These are phyloP conservation scores for Suillus variegatus DNA, from an alignment of 768 basidiomycete species.

Conservation along the genomic window DNA sequence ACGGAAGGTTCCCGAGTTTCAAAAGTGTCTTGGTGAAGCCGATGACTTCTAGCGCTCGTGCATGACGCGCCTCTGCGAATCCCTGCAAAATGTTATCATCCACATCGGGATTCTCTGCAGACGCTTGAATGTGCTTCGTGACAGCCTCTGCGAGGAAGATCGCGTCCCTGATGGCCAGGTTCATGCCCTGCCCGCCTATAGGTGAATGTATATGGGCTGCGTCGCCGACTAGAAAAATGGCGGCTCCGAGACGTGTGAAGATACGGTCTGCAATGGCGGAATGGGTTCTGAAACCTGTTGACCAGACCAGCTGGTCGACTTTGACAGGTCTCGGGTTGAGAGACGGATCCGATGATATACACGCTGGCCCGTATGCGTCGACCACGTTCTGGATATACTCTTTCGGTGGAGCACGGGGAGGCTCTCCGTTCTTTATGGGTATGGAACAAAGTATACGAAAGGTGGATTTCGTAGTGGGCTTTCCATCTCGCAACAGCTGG, in stretches of 20 bases:
- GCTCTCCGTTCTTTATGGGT: constrained; percentile 16
- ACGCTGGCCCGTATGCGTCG: constrained; percentile 1
- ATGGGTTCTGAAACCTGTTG: constrained; percentile 43
- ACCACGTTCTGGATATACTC: constrained; percentile 6
- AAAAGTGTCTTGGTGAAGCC: constrained; percentile 38
- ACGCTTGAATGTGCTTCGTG: constrained; percentile 32
- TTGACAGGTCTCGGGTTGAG: constrained; percentile 26
- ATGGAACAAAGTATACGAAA: constrained; percentile 41
- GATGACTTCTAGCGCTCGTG: constrained; percentile 33
- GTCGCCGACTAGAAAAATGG: constrained; percentile 33
- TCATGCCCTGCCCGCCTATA: constrained; percentile 59
- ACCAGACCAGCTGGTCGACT: constrained; percentile 39
- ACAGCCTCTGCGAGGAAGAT: constrained; percentile 45
- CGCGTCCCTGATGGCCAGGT: constrained; percentile 56
- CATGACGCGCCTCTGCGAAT: not conserved
- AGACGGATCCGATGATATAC: constrained; percentile 1
- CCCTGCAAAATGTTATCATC: not conserved
- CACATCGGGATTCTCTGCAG: not conserved
- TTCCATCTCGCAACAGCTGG: not conserved
- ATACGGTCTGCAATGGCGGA: constrained; percentile 41
- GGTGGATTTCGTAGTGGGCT: constrained; percentile 12
- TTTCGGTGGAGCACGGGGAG: constrained; percentile 18
- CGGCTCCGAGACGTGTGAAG: constrained; percentile 26
- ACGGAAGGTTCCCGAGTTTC: constrained; percentile 21
- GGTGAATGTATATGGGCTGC: constrained; percentile 57